Evolutionary conservation across 202 grass and related monocot species (phyloP).

Genomic region (Schoenoplectus triqueter): DNA sequence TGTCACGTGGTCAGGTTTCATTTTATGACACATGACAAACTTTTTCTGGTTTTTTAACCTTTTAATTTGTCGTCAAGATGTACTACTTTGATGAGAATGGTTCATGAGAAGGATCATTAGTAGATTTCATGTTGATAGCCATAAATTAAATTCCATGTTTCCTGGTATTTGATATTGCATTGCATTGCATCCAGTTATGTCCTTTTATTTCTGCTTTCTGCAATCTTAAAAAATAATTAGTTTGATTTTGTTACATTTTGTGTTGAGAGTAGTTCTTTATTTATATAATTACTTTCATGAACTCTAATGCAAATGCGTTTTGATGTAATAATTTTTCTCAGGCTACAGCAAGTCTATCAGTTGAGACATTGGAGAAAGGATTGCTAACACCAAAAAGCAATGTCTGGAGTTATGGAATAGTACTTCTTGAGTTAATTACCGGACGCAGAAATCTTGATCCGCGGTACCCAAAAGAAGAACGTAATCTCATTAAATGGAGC

Average conservation of each 20-base stretch:
- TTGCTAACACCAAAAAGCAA: slow-evolving; percentile 94
- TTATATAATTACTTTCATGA: neutral
- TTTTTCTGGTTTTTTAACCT: neutral
- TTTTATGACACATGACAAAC: neutral
- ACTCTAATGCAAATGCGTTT: slow-evolving; percentile 5
- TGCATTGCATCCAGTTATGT: neutral
- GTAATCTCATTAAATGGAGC: slow-evolving; percentile 83
- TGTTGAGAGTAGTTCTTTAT: neutral
- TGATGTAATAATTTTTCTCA: slow-evolving; percentile 37
- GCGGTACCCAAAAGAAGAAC: slow-evolving; percentile 68
- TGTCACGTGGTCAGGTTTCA: neutral
- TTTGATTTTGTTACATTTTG: slow-evolving; percentile 2
- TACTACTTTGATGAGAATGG: neutral
- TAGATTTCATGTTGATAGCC: slow-evolving; percentile 1
- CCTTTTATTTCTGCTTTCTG: neutral
- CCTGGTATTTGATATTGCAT: neutral
- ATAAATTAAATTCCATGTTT: neutral
- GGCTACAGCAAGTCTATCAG: slow-evolving; percentile 72
- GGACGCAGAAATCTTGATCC: slow-evolving; percentile 79
- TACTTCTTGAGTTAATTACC: slow-evolving; percentile 90
- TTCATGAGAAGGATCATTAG: neutral
- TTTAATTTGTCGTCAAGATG: neutral
- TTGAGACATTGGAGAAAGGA: slow-evolving; percentile 93
- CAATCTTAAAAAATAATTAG: neutral
- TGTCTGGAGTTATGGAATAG: slow-evolving; percentile 89